Evolutionary conservation across 805 yeast genomes (phyloP).

Genomic region (Yamadazyma olivae): DNA sequence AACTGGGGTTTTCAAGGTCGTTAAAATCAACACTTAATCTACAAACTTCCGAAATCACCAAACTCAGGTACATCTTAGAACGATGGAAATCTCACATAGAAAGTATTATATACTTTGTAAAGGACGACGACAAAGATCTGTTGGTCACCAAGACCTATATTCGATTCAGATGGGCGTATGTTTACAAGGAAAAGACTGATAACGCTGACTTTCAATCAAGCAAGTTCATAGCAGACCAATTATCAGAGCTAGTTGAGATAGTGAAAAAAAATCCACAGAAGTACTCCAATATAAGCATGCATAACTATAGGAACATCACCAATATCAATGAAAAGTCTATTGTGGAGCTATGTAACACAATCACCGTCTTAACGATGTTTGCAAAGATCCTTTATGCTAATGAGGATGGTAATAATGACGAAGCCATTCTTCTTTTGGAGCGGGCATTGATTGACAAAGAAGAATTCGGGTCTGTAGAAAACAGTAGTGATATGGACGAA

Average conservation of each 20-base stretch:
- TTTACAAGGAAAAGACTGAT: slow-evolving; percentile 23
- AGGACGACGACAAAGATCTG: not conserved
- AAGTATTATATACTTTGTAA: not conserved
- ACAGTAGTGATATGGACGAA: slow-evolving; percentile 3
- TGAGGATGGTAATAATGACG: slow-evolving; percentile 24
- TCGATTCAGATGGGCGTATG: slow-evolving; percentile 33
- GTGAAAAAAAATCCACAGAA: slow-evolving; percentile 3
- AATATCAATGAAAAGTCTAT: slow-evolving; percentile 48
- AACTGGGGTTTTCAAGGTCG: slow-evolving; percentile 16
- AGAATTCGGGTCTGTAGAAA: slow-evolving; percentile 3
- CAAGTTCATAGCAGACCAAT: slow-evolving; percentile 20
- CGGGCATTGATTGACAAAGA: slow-evolving; percentile 36
- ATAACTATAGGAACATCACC: slow-evolving; percentile 62
- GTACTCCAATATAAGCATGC: slow-evolving; percentile 34
- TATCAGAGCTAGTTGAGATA: slow-evolving; percentile 18
- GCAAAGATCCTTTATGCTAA: slow-evolving; percentile 45
- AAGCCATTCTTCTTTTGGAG: slow-evolving; percentile 43
- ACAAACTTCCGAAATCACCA: slow-evolving; percentile 34
- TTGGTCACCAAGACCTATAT: slow-evolving; percentile 2
- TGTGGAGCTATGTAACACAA: slow-evolving; percentile 62
- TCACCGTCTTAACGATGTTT: slow-evolving; percentile 66
- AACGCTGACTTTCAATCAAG: slow-evolving; percentile 30
- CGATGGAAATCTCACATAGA: slow-evolving; percentile 42
- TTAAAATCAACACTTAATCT: slow-evolving; percentile 28
- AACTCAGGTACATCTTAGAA: slow-evolving; percentile 39